phyloP scores from a whole-genome alignment of 371 early-diverging fungal genomes.

The Mortierella sp. region DNA sequence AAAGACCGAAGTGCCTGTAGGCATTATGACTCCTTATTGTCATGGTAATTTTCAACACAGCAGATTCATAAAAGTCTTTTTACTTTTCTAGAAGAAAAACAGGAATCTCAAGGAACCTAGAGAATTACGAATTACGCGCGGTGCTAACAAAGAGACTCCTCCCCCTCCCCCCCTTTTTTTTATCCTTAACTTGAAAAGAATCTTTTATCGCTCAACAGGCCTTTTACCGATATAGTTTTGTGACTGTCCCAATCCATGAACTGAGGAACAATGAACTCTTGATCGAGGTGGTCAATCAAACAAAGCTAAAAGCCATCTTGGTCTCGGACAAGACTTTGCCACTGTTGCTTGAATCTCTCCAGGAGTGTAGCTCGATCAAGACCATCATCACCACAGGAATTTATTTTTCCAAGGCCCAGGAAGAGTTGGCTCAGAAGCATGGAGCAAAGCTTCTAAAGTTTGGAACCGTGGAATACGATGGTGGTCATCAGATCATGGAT shows the following conservation, averaged over 20 bases:
- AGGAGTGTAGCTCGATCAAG: conserved; percentile 36
- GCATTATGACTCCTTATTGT: conserved; percentile 60
- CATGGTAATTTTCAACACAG: conserved; percentile 51
- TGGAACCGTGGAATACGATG: conserved; percentile 25
- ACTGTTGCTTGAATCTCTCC: conserved; percentile 24
- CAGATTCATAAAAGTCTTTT: not conserved
- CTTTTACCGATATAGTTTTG: conserved; percentile 43
- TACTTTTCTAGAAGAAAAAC: not conserved
- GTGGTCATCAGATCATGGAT: conserved; percentile 14
- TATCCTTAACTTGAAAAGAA: conserved; percentile 11
- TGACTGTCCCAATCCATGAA: conserved; percentile 49
- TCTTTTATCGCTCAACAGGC: conserved; percentile 52
- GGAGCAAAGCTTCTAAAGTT: conserved; percentile 33
- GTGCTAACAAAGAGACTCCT: not conserved
- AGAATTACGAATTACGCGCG: too few relatives aligned
- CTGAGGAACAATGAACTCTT: conserved; percentile 31
- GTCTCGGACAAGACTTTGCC: conserved; percentile 40
- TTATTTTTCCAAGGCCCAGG: conserved; percentile 32
- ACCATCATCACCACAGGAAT: conserved; percentile 37
- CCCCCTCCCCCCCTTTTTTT: not conserved
- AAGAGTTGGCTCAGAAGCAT: conserved; percentile 19
- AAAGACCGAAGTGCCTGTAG: conserved; percentile 61
- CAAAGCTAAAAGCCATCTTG: conserved; percentile 43
- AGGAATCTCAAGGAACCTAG: too few relatives aligned
- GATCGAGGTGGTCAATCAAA: conserved; percentile 43